Percentiles rank a stretch among this genome's conserved stretches.
These are phyloP conservation scores for Samsoniella hepiali DNA, from an alignment of 2,329 filamentous ascomycete species.

Conservation along the genomic window DNA sequence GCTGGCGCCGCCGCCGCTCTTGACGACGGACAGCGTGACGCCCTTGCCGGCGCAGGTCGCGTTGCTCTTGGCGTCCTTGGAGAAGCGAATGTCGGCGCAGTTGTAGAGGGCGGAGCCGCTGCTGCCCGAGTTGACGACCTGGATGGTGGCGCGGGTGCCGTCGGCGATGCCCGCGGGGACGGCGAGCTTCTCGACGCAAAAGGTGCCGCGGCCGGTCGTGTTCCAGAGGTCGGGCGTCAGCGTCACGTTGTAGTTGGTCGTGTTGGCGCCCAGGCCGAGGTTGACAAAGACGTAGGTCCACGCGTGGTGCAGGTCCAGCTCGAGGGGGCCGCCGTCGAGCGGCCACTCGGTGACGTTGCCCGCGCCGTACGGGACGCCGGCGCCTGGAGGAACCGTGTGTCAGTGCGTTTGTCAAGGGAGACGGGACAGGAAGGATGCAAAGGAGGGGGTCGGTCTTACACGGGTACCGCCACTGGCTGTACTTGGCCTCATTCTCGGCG, in stretches of 20 bases:
- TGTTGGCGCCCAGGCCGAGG: slow-evolving; percentile 47
- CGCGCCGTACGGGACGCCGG: slow-evolving; percentile 42
- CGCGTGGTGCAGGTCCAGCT: slow-evolving; percentile 48
- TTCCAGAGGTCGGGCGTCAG: slow-evolving; percentile 58
- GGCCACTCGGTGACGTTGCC: slow-evolving; percentile 53
- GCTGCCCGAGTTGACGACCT: slow-evolving; percentile 63
- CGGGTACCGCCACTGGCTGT: slow-evolving; percentile 50
- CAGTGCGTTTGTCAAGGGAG: background rate
- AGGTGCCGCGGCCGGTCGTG: slow-evolving; percentile 57
- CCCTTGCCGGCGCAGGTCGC: slow-evolving; percentile 39
- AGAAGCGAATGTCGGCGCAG: slow-evolving; percentile 72
- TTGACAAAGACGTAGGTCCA: slow-evolving; percentile 55
- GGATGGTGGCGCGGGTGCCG: slow-evolving; percentile 63
- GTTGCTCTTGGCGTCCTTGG: slow-evolving; percentile 44
- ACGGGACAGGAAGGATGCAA: too few relatives aligned
- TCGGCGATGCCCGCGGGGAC: slow-evolving; percentile 55
- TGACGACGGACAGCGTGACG: slow-evolving; percentile 39
- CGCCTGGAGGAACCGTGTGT: slow-evolving; percentile 36
- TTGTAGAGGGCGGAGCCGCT: slow-evolving; percentile 64
- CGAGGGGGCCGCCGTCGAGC: slow-evolving; percentile 45
- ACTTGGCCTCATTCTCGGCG: slow-evolving; percentile 35
- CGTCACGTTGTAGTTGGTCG: slow-evolving; percentile 66
- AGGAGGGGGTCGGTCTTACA: slow-evolving; percentile 37
- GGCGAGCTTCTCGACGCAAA: slow-evolving; percentile 61
- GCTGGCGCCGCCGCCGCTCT: slow-evolving; percentile 6